Evolutionary conservation across 2,329 filamentous ascomycete species (phyloP).

Genomic region (Monilinia vaccinii-corymbosi): DNA sequence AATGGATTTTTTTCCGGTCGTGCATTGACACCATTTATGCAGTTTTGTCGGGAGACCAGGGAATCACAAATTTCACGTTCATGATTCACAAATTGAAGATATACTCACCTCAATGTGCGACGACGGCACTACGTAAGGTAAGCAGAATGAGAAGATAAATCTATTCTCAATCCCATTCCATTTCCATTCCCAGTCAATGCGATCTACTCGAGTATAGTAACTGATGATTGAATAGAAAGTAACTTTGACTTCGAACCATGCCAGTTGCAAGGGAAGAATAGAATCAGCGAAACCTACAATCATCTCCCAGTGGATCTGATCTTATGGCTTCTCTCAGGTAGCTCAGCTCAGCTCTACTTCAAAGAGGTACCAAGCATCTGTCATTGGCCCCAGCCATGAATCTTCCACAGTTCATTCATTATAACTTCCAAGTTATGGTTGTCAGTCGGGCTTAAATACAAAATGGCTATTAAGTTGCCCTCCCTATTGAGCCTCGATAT

Average conservation of each 20-base stretch:
- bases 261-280: not conserved
- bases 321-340: too few species aligned
- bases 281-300: not conserved
- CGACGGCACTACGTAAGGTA: not conserved
- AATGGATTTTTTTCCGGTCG: slow-evolving; percentile 11
- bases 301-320: too few species aligned
- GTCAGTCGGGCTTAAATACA: too few species aligned
- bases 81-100: not conserved
- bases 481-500: slow-evolving; percentile 4
- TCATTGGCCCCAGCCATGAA: not conserved
- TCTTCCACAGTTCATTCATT: not conserved
- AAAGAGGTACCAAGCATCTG: not conserved
- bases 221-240: too few species aligned
- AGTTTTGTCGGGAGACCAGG: not conserved
- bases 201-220: not conserved
- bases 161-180: too few species aligned
- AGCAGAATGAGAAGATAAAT: not conserved
- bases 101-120: not conserved
- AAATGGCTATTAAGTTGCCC: not conserved
- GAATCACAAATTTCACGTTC: not conserved
- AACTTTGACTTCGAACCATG: not conserved
- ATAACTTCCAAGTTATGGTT: not conserved
- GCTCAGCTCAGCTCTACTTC: not conserved
- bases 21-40: not conserved
- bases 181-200: not conserved